A percentile compares a stretch with the other conserved stretches of the same genome.
phyloP scores from a whole-genome alignment of 495 filamentous ascomycete species.

The Annulohypoxylon stygium region DNA sequence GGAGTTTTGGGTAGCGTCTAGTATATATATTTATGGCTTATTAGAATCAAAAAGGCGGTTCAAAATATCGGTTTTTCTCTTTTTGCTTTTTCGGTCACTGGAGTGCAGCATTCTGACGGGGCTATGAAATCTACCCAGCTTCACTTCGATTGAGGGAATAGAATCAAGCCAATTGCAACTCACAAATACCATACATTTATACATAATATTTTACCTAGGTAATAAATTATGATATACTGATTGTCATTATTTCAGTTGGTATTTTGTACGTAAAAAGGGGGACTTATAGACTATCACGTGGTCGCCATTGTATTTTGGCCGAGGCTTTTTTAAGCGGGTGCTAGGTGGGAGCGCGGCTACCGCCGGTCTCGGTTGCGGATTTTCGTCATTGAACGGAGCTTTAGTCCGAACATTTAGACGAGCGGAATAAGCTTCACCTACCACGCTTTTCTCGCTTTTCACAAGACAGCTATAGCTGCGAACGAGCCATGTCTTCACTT shows the following conservation, averaged over 20 bases:
- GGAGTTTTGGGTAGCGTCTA: constrained; percentile 42
- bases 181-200: not conserved
- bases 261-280: not conserved
- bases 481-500: constrained; percentile 77
- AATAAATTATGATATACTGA: not conserved
- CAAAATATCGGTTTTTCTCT: not conserved
- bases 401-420: constrained; percentile 13
- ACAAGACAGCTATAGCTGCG: constrained; percentile 30
- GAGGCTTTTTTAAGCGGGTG: constrained; percentile 25
- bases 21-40: constrained; percentile 1
- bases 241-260: not conserved
- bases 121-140: not conserved
- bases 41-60: constrained; percentile 29
- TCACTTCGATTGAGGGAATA: not conserved
- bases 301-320: constrained; percentile 21
- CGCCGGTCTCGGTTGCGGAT: constrained; percentile 49
- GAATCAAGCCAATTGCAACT: not conserved
- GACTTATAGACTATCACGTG: constrained; percentile 31
- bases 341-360: constrained; percentile 45
- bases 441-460: not conserved
- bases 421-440: constrained; percentile 30
- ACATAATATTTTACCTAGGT: not conserved
- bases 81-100: not conserved
- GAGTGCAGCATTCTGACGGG: not conserved
- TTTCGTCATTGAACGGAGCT: constrained; percentile 48